phyloP scores from a whole-genome alignment of 1,284 basidiomycete genomes.

The Omphalotus olearius region DNA sequence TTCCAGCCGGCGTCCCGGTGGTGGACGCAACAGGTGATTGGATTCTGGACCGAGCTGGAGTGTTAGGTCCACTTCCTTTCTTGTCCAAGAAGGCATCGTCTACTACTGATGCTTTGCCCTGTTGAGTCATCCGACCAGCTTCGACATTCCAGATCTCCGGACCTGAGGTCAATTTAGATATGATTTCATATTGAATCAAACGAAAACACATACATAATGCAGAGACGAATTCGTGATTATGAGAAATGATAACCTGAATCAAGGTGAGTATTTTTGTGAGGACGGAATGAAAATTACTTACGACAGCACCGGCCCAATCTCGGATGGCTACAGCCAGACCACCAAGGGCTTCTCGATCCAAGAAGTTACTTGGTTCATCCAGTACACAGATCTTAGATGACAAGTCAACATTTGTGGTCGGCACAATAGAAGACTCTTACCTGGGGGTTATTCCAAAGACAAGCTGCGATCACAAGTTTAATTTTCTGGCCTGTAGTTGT shows the following conservation, averaged over 20 bases:
- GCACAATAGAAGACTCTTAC: constrained; percentile 30
- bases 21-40: constrained; percentile 58
- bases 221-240: constrained; percentile 89
- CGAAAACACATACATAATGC: constrained; percentile 66
- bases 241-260: constrained; percentile 86
- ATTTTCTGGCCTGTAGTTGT: constrained; percentile 81
- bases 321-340: constrained; percentile 95
- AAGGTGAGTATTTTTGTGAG: constrained; percentile 13
- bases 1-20: constrained; percentile 65
- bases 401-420: constrained; percentile 10
- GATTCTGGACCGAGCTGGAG: constrained; percentile 59
- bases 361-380: constrained; percentile 97
- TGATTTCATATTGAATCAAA: constrained; percentile 9
- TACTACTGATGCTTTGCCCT: constrained; percentile 83
- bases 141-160: constrained; percentile 84
- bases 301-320: constrained; percentile 95
- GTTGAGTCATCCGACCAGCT: constrained; percentile 76
- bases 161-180: constrained; percentile 37
- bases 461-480: constrained; percentile 93
- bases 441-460: constrained; percentile 94
- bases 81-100: constrained; percentile 73
- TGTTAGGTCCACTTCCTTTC: constrained; percentile 68
- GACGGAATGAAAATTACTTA: constrained; percentile 30
- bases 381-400: constrained; percentile 62
- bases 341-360: constrained; percentile 86